Evolutionary conservation across 257 asterid species (phyloP).

Genomic region (Echium plantagineum): DNA sequence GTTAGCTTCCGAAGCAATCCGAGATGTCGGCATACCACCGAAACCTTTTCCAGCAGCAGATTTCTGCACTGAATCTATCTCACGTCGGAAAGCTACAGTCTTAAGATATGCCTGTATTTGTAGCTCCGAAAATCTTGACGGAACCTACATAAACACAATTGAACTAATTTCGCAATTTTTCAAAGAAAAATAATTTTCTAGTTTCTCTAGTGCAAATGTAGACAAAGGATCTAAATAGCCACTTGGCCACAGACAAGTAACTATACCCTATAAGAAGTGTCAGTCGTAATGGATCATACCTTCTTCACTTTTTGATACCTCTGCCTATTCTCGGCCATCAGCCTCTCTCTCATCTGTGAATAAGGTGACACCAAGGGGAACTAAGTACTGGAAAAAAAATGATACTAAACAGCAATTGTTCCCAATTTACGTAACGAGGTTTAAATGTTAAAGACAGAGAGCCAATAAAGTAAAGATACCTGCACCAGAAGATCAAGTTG

Average conservation of each 20-base stretch:
- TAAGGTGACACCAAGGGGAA: slow-evolving; percentile 13
- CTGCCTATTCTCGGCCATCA: slow-evolving; percentile 97
- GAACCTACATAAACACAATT: slow-evolving; percentile 40
- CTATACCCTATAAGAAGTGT: not conserved
- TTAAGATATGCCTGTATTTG: slow-evolving; percentile 93
- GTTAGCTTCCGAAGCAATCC: slow-evolving; percentile 96
- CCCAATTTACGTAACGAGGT: not conserved
- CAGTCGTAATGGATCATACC: slow-evolving; percentile 26
- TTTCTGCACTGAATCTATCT: slow-evolving; percentile 85
- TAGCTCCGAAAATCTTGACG: slow-evolving; percentile 81
- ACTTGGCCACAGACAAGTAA: not conserved
- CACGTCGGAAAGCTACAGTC: slow-evolving; percentile 97
- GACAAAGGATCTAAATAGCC: slow-evolving; percentile 1
- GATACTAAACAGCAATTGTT: not conserved
- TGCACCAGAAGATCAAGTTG: slow-evolving; percentile 98
- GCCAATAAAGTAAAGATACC: slow-evolving; percentile 46
- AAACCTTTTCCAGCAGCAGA: slow-evolving; percentile 88
- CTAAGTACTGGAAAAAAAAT: slow-evolving; percentile 1
- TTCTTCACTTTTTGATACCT: slow-evolving; percentile 95
- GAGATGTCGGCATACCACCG: slow-evolving; percentile 78
- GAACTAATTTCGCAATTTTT: slow-evolving; percentile 2
- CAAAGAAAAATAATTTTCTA: not conserved
- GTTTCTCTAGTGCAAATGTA: not conserved
- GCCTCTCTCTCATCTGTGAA: slow-evolving; percentile 92
- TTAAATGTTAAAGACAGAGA: not conserved